Evolutionary conservation across 768 basidiomycete genomes (phyloP), one percentile per base, ranked within the genome.

Genomic region (Fistulinella prunicolor): DNA sequence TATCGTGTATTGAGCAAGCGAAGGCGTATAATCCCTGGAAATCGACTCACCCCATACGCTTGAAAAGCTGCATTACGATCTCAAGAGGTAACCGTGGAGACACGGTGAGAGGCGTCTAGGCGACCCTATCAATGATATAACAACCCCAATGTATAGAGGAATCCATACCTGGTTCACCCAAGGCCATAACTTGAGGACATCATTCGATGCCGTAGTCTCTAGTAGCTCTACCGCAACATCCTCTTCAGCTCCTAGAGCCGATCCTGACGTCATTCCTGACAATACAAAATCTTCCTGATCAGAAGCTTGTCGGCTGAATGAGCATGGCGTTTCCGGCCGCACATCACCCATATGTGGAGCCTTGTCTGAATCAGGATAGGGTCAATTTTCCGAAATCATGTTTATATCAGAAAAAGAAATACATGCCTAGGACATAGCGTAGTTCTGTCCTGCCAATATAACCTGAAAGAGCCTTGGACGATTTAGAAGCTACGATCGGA

Each of bases 21-120:
- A 19, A 5, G 17, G 13, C 35, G 35, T 16, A n/a, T 32, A 4
- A 7, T 4, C 6, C 17, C 16, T 28, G 17, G 42, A 36, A 37
- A 55, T 16, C 1, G 13, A 76, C 91, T 57, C 61, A 96, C 96
- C 96, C 96, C 87, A 99, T 90, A 38, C 92, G 80, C 64, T 95
- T 91, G 76, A 98, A 99, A 22, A 99, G 71, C 62, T 99, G 93
- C 88, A 96, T 92, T 8, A 94, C 92, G 46, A 97, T 93, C 66
- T 99, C 96, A 36, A 99, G 73, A 1, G 94, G 93, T 34, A 96
- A 77, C 54, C 90, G 89, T 1, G 93, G 86, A 6, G 93, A 86
- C 10, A 96, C 94, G 0, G 90, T 93, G 60, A 99, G 78, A 1
- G 95, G 94, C 0, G 93, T 95, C 96, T 99, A 30, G 40, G 42